Evolutionary conservation across 2,329 filamentous ascomycete species (phyloP).

Genomic region (Teratosphaeria viscida): DNA sequence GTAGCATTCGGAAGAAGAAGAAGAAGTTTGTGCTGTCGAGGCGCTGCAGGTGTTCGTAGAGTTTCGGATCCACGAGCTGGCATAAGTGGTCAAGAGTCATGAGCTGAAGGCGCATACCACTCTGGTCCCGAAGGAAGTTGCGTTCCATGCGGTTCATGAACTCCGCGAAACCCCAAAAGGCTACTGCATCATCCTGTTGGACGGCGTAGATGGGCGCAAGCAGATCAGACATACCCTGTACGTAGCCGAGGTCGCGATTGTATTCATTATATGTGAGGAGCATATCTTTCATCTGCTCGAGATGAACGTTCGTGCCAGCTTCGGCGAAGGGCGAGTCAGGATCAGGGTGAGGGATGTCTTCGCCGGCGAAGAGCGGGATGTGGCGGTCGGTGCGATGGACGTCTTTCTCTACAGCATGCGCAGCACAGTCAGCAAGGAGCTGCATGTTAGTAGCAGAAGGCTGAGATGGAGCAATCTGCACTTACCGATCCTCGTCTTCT

Average conservation of each 20-base stretch:
- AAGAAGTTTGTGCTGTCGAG: constrained; percentile 98
- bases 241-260: constrained; percentile 89
- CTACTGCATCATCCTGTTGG: constrained; percentile 90
- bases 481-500: constrained; percentile 85
- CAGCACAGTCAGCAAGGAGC: constrained; percentile 34
- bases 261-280: constrained; percentile 97
- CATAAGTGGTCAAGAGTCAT: constrained; percentile 87
- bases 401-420: constrained; percentile 72
- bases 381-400: constrained; percentile 94
- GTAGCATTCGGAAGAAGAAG: constrained; percentile 98
- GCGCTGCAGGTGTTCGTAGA: constrained; percentile 80
- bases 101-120: constrained; percentile 88
- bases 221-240: constrained; percentile 97
- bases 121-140: constrained; percentile 92
- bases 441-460: constrained; percentile 13
- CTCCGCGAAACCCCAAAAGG: constrained; percentile 90
- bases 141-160: constrained; percentile 99
- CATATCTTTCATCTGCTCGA: constrained; percentile 99
- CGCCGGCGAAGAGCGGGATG: constrained; percentile 88
- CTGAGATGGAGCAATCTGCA: constrained; percentile 12
- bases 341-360: constrained; percentile 93
- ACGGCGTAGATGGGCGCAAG: constrained; percentile 94
- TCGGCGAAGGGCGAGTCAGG: constrained; percentile 91
- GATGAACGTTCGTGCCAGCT: constrained; percentile 86
- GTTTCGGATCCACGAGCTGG: constrained; percentile 89